Evolutionary conservation across 768 basidiomycete species (phyloP), one percentile per base, ranked within the genome.

Genomic region (Kwoniella europaea): DNA sequence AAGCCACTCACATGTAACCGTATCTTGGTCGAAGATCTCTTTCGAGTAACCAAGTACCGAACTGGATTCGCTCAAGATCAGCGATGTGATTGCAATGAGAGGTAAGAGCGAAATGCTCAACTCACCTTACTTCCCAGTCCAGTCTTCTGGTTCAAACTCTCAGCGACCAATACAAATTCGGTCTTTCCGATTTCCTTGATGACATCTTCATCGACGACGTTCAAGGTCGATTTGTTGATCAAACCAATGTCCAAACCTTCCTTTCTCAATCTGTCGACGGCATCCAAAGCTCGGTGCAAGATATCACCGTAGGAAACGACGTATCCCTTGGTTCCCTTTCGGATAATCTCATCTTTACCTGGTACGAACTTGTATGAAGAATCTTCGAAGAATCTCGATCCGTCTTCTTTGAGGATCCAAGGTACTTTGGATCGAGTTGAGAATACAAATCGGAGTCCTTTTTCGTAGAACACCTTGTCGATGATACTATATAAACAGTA

Each of bases 371-470:
- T 83, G 84, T 94, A 94, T 24, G 87, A 88, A 18, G 46, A 10
- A 24, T 86, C 90, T 35, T 64, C 74, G 78, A 89, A 93, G 86
- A 87, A 89, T 67, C 85, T 87, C 76, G 87, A 83, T 12, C 92
- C 90, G 75, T 93, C 89, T 76, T 89, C 89, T 78, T 90, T 88
- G 71, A 93, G 88, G 81, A 94, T 90, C 85, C 88, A 93, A 29
- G 93, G 93, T 3, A 94, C 91, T 84, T 94, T 94, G 42, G 93
- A 89, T 53, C 93, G 91, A 4, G 93, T 94, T 5, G 92, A 93
- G 85, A 94, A 94, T 76, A 94, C 85, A 83, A 94, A 94, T 68
- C 93, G 90, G 13, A 94, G 54, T 22, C 93, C 92, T 53, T 88
- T 88, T 70, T 92, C 88, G 84, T 93, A 93, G 86, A 94, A 93